Base-by-base conservation (phyloP, 2,329 filamentous ascomycete species). In the Thermomyces lanuginosus region DNA sequence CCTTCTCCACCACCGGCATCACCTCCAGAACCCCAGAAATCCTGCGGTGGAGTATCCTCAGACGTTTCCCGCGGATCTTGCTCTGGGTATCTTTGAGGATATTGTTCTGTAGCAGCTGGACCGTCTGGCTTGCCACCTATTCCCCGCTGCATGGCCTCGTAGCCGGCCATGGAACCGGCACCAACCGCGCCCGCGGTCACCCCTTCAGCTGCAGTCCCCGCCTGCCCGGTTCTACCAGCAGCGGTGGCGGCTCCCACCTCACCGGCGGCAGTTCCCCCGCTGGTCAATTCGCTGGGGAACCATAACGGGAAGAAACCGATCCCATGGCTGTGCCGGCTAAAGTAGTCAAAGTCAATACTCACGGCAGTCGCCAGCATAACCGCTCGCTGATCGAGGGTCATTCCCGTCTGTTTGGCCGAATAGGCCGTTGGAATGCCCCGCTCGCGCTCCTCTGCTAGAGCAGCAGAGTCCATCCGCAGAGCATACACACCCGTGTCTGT, bases 341-440 rank as follows among this genome's bases (percentile, higher is more conserved):
- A 76, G 46, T 75, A 76, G 42, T 76, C 71, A 33, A 74, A 75
- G 40, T 76, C 71, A 24, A 75, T 61, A 30, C 59, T 69, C 8
- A 75, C 69, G 5, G 71, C 71, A 1, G 70, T 72, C 6, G 71
- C 69, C 6, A 76, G 58, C 69, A 75, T 74, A 14, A 74, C 61
- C 2, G 71, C 71, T 28, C 71, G 59, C 44, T 75, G 69, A 39
- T 75, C 71, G 2, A 76, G 58, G 2, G 69, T 72, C 69, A 76
- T 72, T 3, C 65, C 66, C 2, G 53, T 51, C 32, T 54, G 51
- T 9, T 52, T 55, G 28, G 48, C 53, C n/a, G 42, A 34, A 28
- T 60, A 47, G 8, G 40, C 29, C n/a, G n/a, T n/a, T n/a, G n/a
- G n/a, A n/a, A n/a, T n/a, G n/a, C n/a, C n/a, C 2, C 56, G 45